A percentile compares a stretch with the other conserved stretches of the same genome.
phyloP scores from a whole-genome alignment of 2,329 filamentous ascomycete genomes.

The Nothopassalora personata region DNA sequence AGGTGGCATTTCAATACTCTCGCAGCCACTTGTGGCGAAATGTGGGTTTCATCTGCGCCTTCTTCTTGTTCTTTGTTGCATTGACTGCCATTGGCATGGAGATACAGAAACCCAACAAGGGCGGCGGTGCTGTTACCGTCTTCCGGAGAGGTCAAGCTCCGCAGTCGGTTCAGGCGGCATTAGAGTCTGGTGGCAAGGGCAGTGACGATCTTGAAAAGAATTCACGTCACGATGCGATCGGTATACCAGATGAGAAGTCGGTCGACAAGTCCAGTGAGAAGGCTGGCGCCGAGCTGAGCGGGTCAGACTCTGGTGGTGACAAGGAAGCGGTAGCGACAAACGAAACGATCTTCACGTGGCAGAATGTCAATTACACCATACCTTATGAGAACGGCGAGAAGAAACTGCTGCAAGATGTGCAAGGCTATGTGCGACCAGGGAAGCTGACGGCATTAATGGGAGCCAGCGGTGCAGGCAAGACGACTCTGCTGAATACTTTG shows the following conservation, averaged over 20 bases:
- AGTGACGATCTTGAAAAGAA: constrained; percentile 38
- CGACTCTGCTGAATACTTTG: constrained; percentile 70
- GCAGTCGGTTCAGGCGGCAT: constrained; percentile 58
- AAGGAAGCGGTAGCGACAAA: constrained; percentile 49
- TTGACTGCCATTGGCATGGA: constrained; percentile 25
- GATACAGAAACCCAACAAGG: constrained; percentile 52
- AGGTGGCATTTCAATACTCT: constrained; percentile 32
- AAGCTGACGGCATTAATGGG: constrained; percentile 46
- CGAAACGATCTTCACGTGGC: constrained; percentile 51
- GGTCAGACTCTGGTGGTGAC: constrained; percentile 42
- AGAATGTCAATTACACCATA: constrained; percentile 45
- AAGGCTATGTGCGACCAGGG: constrained; percentile 49
- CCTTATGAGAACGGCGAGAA: constrained; percentile 39
- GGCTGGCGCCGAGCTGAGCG: constrained; percentile 33
- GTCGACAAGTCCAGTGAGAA: constrained; percentile 22
- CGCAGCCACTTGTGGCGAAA: constrained; percentile 42
- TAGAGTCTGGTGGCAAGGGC: constrained; percentile 53
- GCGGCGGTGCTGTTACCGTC: constrained; percentile 56
- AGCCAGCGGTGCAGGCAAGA: constrained; percentile 67
- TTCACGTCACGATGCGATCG: background rate
- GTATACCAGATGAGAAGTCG: constrained; percentile 21
- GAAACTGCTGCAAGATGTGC: constrained; percentile 36
- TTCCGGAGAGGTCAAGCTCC: constrained; percentile 65
- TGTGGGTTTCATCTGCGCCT: constrained; percentile 41
- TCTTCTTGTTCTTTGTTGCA: constrained; percentile 40